Evolutionary conservation across 208 protist species (phyloP).

Genomic region (Crithidia acanthocephali): DNA sequence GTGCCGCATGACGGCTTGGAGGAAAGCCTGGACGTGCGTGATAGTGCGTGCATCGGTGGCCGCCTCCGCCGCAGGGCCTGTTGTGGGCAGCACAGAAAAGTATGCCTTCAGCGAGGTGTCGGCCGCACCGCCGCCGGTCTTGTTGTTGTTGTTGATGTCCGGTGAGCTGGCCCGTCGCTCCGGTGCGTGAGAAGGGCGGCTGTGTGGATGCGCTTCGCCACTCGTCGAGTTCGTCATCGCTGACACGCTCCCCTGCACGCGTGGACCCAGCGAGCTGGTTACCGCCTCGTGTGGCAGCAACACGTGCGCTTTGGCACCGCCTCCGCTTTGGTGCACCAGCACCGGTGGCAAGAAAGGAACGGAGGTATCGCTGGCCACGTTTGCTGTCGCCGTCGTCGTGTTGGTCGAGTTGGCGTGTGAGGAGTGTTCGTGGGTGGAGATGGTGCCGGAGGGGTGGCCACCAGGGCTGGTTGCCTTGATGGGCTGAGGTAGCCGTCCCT

Average conservation of each 20-base stretch:
- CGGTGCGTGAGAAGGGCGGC: not conserved
- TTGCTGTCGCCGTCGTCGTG: too few species aligned
- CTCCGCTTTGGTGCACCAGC: conserved; percentile 15
- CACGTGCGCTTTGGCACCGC: conserved; percentile 21
- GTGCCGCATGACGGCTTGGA: conserved; percentile 19
- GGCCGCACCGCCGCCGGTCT: not conserved
- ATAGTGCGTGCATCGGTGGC: conserved; percentile 29
- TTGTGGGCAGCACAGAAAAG: conserved; percentile 38
- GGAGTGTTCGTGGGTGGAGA: not conserved
- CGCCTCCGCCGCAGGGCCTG: conserved; percentile 28
- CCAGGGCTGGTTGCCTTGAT: not conserved
- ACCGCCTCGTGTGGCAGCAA: conserved; percentile 29
- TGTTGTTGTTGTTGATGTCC: not conserved
- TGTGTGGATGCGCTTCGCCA: not conserved
- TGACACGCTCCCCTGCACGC: not conserved
- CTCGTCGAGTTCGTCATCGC: not conserved
- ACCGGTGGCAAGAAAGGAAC: conserved; percentile 11
- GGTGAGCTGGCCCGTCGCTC: not conserved
- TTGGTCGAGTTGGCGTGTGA: too few species aligned
- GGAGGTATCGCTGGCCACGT: not conserved
- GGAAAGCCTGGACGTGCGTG: conserved; percentile 34
- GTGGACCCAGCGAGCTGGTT: conserved; percentile 15
- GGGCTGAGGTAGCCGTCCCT: not conserved
- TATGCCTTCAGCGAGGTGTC: not conserved
- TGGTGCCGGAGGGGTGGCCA: not conserved